These are phyloP conservation scores for Coniochaeta hoffmannii DNA, from an alignment of 2,329 filamentous ascomycete species.

Conservation along the genomic window DNA sequence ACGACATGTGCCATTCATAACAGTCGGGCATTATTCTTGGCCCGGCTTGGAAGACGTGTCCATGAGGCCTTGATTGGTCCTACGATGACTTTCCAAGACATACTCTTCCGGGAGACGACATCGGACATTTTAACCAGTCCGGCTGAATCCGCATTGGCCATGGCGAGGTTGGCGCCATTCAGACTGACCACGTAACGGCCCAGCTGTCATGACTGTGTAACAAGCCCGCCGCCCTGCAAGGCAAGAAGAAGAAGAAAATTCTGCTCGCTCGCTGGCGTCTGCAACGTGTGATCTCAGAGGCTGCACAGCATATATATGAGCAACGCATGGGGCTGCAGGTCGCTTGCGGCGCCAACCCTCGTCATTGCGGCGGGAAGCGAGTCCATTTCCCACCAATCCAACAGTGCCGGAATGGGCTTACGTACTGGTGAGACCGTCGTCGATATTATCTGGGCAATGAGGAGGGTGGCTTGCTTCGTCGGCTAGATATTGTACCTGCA, in stretches of 20 bases:
- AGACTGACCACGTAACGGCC: background rate
- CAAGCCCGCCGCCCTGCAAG: background rate
- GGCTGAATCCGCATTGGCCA: background rate
- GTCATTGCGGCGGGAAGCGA: background rate
- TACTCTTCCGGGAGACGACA: background rate
- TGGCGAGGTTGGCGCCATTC: background rate
- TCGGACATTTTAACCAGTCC: background rate
- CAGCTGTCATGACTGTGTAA: background rate
- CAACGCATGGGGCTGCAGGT: background rate
- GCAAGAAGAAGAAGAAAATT: background rate
- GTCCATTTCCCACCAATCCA: background rate
- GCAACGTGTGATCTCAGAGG: constrained; percentile 2
- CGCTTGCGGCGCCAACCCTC: background rate
- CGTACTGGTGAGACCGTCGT: background rate
- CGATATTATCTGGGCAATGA: background rate
- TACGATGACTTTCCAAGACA: background rate
- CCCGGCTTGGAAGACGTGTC: background rate
- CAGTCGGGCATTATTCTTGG: background rate
- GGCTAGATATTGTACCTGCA: constrained; percentile 4
- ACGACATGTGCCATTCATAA: background rate
- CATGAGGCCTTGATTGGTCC: background rate
- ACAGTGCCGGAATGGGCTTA: background rate
- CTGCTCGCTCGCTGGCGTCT: background rate
- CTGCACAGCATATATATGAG: background rate
- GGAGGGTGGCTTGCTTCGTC: background rate